These are phyloP conservation scores for Dothistroma pini DNA, from an alignment of 2,329 filamentous ascomycete genomes.

Conservation along the genomic window DNA sequence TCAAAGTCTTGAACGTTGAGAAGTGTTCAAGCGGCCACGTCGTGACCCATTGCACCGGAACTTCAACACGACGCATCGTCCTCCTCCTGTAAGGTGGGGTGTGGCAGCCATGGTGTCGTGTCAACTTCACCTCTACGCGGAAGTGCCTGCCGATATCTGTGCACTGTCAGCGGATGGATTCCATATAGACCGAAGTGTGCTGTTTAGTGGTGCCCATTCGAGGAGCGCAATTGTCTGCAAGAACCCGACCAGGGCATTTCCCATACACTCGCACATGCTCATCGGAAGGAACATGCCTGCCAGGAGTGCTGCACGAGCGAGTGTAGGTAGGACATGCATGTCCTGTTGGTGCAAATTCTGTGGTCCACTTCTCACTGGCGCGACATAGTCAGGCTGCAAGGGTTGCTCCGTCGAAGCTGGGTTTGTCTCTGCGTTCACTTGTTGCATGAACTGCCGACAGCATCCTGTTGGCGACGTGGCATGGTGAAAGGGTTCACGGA, in stretches of 20 bases:
- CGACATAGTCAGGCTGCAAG: background rate
- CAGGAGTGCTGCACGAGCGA: background rate
- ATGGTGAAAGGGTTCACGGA: conserved; percentile 3
- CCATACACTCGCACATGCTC: background rate
- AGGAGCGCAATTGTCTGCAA: background rate
- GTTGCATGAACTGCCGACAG: background rate
- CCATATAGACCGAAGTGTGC: background rate
- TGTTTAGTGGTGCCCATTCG: background rate
- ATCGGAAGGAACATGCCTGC: background rate
- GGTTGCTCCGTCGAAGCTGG: background rate
- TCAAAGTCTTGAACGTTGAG: background rate
- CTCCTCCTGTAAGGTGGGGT: background rate
- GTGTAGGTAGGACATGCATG: background rate
- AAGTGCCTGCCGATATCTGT: background rate
- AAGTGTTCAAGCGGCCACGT: background rate
- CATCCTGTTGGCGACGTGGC: background rate
- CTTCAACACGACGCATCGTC: background rate
- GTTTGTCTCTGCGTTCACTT: background rate
- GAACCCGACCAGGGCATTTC: background rate
- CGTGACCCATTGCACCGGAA: background rate
- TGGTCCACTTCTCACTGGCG: conserved; percentile 6
- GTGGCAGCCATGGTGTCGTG: background rate
- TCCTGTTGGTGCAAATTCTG: conserved; percentile 2
- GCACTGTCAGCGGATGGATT: background rate
- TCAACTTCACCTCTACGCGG: background rate